Base-by-base conservation (phyloP, 2,329 filamentous ascomycete genomes). In the Aureobasidium zeae region DNA sequence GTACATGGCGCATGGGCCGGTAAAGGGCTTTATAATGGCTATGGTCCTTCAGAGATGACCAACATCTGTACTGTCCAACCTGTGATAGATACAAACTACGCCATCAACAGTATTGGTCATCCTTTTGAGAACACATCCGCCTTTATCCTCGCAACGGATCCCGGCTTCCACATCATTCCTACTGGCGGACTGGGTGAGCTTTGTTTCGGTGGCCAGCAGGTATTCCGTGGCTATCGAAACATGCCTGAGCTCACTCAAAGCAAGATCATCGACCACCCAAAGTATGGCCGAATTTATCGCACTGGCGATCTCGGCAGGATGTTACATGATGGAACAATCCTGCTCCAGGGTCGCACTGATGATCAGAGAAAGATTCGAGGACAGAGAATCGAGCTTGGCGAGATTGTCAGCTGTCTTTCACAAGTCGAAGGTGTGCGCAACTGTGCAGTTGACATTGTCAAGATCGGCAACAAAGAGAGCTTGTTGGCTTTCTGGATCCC, bases 161-260 rank as follows among this genome's bases (percentile, higher is more conserved):
- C 63, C 2, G 55, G 56, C 0, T 69, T 78, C 4, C 60, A 72
- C 0, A 55, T 77, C 1, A 64, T 87, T 0, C 85, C 85, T 0
- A 59, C 74, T 5, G 86, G 86, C 3, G 82, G 77, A 49, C 67
- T 86, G 12, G 88, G 88, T 9, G 87, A 94, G 58, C 70, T 94
- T 5, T 93, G 84, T 55, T 91, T 94, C 58, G 86, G 86, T 11
- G 88, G 87, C 9, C 76, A 84, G 36, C 87, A 94, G 62, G 77
- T 94, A 4, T 76, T 71, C 30, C 69, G 73, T 28, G 86, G 85
- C 1, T 94, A 89, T 55, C 68, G 91, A 20, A 77, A 81, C 46
- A 69, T 74, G 59, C 71, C 76, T 0, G 69, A 73, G 3, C 62
- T 84, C 29, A 86, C 81, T 1, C 60, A 66, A 0, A 63, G 70